Evolutionary conservation across 1,139 yeast species (phyloP).

Genomic region (Taphrina deformans): DNA sequence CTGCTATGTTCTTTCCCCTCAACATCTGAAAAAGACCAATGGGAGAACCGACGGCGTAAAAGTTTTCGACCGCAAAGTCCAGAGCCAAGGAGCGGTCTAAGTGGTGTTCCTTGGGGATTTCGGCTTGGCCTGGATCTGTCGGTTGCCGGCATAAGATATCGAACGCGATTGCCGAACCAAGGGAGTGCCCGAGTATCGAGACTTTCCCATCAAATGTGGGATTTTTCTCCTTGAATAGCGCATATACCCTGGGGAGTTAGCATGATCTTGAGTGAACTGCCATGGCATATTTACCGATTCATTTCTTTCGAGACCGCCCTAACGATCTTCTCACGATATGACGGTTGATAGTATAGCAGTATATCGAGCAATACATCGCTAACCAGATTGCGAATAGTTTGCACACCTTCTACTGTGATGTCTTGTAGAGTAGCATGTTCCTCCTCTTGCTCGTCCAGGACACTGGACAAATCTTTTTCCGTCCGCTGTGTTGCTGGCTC

Average conservation of each 20-base stretch:
- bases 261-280: too few relatives aligned
- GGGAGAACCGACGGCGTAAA: constrained; percentile 86
- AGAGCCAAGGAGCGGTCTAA: constrained; percentile 42
- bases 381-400: constrained; percentile 68
- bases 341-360: constrained; percentile 75
- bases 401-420: constrained; percentile 74
- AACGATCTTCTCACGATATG: constrained; percentile 62
- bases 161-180: constrained; percentile 82
- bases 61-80: constrained; percentile 69
- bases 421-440: constrained; percentile 66
- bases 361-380: constrained; percentile 88
- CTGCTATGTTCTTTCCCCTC: constrained; percentile 40
- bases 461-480: constrained; percentile 38
- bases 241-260: constrained; percentile 58
- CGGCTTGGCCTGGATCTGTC: constrained; percentile 32
- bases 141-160: constrained; percentile 71
- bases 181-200: constrained; percentile 83
- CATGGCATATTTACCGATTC: constrained; percentile 50
- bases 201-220: constrained; percentile 75
- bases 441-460: constrained; percentile 36
- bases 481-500: constrained; percentile 15
- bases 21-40: constrained; percentile 66
- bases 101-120: neutral
- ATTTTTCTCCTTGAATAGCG: constrained; percentile 57
- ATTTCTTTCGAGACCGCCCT: constrained; percentile 62